phyloP scores from a whole-genome alignment of 192 early-diverging fungal genomes.

The Phycomyces nitens region DNA sequence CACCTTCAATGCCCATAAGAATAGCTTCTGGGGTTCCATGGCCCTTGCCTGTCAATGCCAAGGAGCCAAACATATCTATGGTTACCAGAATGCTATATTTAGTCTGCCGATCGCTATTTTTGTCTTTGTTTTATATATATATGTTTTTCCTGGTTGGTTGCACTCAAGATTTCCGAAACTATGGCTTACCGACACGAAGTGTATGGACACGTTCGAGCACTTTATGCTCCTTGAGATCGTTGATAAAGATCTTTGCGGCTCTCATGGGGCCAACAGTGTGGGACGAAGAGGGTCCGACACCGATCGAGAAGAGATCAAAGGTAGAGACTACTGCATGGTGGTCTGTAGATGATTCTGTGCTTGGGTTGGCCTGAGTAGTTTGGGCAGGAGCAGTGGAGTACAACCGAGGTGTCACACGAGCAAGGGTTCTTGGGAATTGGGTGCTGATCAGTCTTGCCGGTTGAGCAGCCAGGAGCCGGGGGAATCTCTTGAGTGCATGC shows the following conservation, averaged over 20 bases:
- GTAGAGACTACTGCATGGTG: constrained; percentile 86
- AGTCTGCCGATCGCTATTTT: constrained; percentile 48
- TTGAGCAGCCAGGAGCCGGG: constrained; percentile 8
- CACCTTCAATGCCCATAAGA: constrained; percentile 88
- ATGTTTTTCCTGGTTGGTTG: constrained; percentile 12
- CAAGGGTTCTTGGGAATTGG: neutral
- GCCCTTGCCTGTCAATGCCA: constrained; percentile 91
- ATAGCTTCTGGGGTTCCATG: constrained; percentile 94
- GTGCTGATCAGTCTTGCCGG: constrained; percentile 4
- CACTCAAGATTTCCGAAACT: neutral
- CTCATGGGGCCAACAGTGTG: constrained; percentile 97
- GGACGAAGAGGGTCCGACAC: constrained; percentile 89
- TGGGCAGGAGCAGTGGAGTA: constrained; percentile 18
- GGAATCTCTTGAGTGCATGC: constrained; percentile 11
- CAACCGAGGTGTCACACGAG: neutral
- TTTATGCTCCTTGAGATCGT: constrained; percentile 70
- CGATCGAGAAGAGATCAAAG: constrained; percentile 95
- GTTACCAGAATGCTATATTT: constrained; percentile 40
- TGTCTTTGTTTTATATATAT: neutral
- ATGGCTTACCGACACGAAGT: constrained; percentile 34
- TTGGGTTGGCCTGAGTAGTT: neutral
- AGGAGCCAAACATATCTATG: constrained; percentile 85
- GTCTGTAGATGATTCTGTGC: constrained; percentile 19
- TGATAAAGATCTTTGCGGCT: constrained; percentile 90
- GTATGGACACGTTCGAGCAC: constrained; percentile 55